Evolutionary conservation across 106 monocot species (phyloP).

Genomic region (Amphibolis antarctica): DNA sequence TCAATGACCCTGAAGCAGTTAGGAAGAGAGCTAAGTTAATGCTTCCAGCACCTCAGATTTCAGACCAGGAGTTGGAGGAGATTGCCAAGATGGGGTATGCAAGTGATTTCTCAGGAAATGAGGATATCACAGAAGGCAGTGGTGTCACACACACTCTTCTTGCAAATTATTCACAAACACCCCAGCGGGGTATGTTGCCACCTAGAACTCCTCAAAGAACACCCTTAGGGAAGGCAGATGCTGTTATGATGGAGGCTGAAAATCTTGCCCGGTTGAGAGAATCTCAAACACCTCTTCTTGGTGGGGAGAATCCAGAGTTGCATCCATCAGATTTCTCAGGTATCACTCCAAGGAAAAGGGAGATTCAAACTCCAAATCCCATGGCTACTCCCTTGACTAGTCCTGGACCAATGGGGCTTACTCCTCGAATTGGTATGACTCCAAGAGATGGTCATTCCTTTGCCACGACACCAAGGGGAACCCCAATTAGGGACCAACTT

Average conservation of each 20-base stretch:
- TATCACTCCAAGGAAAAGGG: constrained; percentile 85
- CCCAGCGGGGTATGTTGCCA: constrained; percentile 58
- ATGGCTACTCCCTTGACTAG: constrained; percentile 79
- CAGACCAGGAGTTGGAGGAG: constrained; percentile 91
- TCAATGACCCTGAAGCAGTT: constrained; percentile 92
- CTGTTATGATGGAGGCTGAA: constrained; percentile 99
- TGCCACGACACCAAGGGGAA: constrained; percentile 63
- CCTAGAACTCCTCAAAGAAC: constrained; percentile 90
- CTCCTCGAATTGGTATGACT: constrained; percentile 87
- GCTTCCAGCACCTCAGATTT: constrained; percentile 95
- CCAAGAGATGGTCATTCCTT: constrained; percentile 62
- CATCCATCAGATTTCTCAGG: constrained; percentile 97
- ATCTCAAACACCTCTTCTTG: constrained; percentile 92
- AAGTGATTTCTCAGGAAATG: constrained; percentile 50
- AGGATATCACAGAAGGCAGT: constrained; percentile 65
- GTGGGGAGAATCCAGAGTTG: constrained; percentile 90
- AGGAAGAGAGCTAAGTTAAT: constrained; percentile 87
- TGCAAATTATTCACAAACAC: constrained; percentile 90
- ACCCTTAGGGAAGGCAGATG: constrained; percentile 70
- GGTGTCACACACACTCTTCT: constrained; percentile 82
- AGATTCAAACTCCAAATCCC: constrained; percentile 90
- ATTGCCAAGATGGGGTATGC: constrained; percentile 94
- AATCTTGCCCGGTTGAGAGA: constrained; percentile 91
- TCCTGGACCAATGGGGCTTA: constrained; percentile 72
- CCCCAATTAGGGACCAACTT: constrained; percentile 85